Base-by-base conservation (phyloP, 345 rosid genomes). In the Kernera saxatilis region DNA sequence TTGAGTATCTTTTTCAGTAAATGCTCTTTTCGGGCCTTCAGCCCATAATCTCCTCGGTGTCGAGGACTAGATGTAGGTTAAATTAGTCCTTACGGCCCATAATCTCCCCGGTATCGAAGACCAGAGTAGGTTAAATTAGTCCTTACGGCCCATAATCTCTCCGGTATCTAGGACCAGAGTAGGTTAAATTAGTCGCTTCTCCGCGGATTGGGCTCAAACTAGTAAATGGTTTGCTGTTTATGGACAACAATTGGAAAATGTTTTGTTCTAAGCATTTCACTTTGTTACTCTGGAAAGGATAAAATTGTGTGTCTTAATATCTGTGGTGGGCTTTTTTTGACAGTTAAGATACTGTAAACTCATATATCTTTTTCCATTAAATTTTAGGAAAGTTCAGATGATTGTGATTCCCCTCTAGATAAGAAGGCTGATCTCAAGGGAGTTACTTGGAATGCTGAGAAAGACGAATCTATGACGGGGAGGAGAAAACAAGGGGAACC, bases 391-490 rank as follows among this genome's bases (percentile, higher is more conserved):
- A 78, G 72, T 75, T 72, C 73, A 30, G 92, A 83, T 46, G 85
- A 83, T 36, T 74, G 65, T 43, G 64, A 71, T 72, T 81, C 84
- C 13, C 61, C 73, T 81, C 39, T 39, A 50, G 81, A 83, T 78
- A 93, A 81, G 79, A 85, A 78, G 78, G 71, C 70, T 22, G 84
- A 82, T 59, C 77, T 86, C 77, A 84, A 82, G 74, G 93, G 91
- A 67, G 82, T 84, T 26, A 90, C 90, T 25, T 86, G 91, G 94
- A 91, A 70, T 69, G 57, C 84, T 58, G 85, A 83, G 77, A 91
- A 75, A 74, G 94, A 84, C 50, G 83, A 83, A 55, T 76, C 82
- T 65, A 70, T 54, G 50, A 67, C 80, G 62, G 91, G 88, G 58
- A 90, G 75, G 85, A 70, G 35, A 9, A 93, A 82, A 71, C 86